Base-by-base conservation (phyloP, 2,329 filamentous ascomycete genomes). In the Neopestalotiopsis clavispora region DNA sequence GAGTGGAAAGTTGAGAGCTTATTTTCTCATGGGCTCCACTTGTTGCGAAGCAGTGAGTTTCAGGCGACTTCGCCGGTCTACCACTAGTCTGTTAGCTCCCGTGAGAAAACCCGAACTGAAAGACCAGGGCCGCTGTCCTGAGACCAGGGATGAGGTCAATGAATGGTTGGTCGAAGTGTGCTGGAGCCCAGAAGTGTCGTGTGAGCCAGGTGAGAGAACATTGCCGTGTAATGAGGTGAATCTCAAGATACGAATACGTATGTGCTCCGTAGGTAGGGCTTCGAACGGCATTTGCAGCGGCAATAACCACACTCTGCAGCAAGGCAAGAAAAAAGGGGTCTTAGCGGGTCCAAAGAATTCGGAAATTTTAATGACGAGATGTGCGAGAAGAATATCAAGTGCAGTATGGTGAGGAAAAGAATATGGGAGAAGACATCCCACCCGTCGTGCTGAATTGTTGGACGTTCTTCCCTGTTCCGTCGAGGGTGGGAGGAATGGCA, bases 81-180 rank as follows among this genome's bases (percentile, higher is more conserved):
- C 59, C 10, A 12, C 32, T 38, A 62, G 30, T 40, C 59, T 14
- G 9, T 23, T 42, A 62, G 59, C 32, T 34, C 34, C 59, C 28
- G 34, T 52, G 45, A 62, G 32, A 62, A 62, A 62, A 20, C 32
- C 59, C 59, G 34, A 62, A 40, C n/a, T 62, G 59, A 34, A 62
- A 30, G 59, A 40, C 14, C 45, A 52, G 2, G 45, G 20, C 45
- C 5, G 45, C 45, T 52, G 45, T 20, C 45, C 45, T 52, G 45
- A 52, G 45, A 52, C 45, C 45, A 20, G 45, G n/a, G 9, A 20
- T 52, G 4, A 52, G 45, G 45, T 52, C 14, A 10, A 52, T 52
- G 45, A 52, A 23, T 52, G 45, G 17, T 52, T 17, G 45, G n/a
- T 10, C 9, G 45, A 20, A 3, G 17, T 52, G 45, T 38, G 45